Conservation (phyloP, 148 eudicot genomes). For the Rhododendron henanense region DNA sequence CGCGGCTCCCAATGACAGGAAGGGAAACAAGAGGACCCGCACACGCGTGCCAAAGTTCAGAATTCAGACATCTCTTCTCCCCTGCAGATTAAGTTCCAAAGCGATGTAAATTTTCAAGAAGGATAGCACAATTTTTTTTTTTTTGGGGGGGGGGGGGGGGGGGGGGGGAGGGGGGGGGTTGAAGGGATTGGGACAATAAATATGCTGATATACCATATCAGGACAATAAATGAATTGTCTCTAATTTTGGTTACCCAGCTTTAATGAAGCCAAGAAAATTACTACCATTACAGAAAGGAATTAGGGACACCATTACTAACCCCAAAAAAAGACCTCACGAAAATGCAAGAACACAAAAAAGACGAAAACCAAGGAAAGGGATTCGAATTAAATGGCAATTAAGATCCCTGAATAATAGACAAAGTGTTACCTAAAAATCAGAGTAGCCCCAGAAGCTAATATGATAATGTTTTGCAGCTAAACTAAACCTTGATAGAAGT, state of each 20-base stretch:
- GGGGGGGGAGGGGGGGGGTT: too few relatives aligned
- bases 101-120: neutral
- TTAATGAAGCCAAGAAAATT: neutral
- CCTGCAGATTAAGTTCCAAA: slow-evolving; percentile 31
- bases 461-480: neutral
- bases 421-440: neutral
- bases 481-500: neutral
- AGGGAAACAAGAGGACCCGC: slow-evolving; percentile 92
- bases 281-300: neutral
- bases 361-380: neutral
- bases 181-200: neutral
- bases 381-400: neutral
- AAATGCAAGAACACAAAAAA: neutral
- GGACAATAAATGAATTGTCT: neutral
- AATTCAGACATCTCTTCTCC: slow-evolving; percentile 79
- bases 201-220: neutral
- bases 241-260: neutral
- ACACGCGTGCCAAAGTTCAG: slow-evolving; percentile 97
- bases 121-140: neutral
- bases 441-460: neutral
- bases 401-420: slow-evolving; percentile 2
- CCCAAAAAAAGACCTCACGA: neutral
- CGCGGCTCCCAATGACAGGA: slow-evolving; percentile 77
- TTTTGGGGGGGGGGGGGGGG: fast-evolving
- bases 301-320: neutral